Base-by-base conservation (phyloP, 2,329 filamentous ascomycete genomes). In the Exophiala phaeomuriformis region DNA sequence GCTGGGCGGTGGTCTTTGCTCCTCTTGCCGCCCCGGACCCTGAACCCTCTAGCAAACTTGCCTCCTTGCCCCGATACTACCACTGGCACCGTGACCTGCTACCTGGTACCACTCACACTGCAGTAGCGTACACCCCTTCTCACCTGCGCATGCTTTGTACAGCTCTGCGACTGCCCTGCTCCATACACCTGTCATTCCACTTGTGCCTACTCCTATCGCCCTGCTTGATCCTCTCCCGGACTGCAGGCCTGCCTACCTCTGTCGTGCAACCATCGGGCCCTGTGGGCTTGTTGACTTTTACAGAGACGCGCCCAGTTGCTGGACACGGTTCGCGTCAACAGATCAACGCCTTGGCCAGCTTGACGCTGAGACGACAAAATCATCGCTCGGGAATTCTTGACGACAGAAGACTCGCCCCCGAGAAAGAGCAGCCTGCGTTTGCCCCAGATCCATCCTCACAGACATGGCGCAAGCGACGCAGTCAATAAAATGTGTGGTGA, bases 401-500 rank as follows among this genome's bases (percentile, higher is more conserved):
- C 39, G 12, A 41, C 12, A 41, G 5, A 7, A 19, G 4, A 41
- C 5, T 9, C 12, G 12, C 39, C 5, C 39, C 9, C 39, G 10
- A 5, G 4, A 4, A 41, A 41, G 12, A 28, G 28, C 39, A 6
- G 39, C 27, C 12, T 5, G 9, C 5, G 6, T 5, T 5, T 31
- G 42, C 30, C 12, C 41, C 7, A 41, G 43, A 41, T 27, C 12
- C 31, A 41, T 28, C 39, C 39, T 45, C 42, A 7, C 42, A 45
- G 42, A 45, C 29, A 59, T 59, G 57, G 57, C 57, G 45, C 57
- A 59, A 50, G 58, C 53, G 37, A 63, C 61, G 30, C 59, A 63
- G 45, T 63, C 61, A 5, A 58, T 63, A 55, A 63, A 96, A 90
- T 98, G 93, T 73, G 93, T 98, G 70, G 93, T 98, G 69, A 97